phyloP scores from a whole-genome alignment of 495 filamentous ascomycete genomes.

The Delitschia confertaspora region DNA sequence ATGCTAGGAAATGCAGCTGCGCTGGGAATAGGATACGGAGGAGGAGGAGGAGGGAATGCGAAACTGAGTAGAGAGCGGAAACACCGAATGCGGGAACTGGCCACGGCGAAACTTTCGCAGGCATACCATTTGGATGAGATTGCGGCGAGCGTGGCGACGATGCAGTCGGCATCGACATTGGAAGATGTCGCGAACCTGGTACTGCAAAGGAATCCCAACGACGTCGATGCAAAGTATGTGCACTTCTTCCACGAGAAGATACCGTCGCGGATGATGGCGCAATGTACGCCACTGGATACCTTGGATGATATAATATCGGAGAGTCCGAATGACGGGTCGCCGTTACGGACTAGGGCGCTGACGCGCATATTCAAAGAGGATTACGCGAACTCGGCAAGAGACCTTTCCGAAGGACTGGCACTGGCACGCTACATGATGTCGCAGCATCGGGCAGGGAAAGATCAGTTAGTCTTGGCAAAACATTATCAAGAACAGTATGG shows the following conservation, averaged over 20 bases:
- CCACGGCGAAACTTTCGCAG: conserved; percentile 62
- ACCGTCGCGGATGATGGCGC: conserved; percentile 62
- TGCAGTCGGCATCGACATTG: conserved; percentile 69
- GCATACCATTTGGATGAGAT: conserved; percentile 75
- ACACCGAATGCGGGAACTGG: conserved; percentile 66
- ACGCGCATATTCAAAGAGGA: conserved; percentile 71
- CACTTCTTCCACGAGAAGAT: conserved; percentile 88
- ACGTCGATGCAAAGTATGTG: conserved; percentile 68
- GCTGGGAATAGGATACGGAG: conserved; percentile 52
- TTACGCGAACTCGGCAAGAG: conserved; percentile 53
- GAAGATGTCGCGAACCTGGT: conserved; percentile 72
- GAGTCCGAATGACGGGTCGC: conserved; percentile 53
- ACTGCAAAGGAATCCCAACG: conserved; percentile 51
- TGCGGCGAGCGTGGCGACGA: conserved; percentile 68
- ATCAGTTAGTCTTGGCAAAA: conserved; percentile 41
- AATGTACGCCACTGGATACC: conserved; percentile 56
- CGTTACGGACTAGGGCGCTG: conserved; percentile 59
- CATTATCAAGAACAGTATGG: conserved; percentile 38
- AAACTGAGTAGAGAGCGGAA: conserved; percentile 65
- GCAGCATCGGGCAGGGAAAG: conserved; percentile 38
- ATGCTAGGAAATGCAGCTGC: conserved; percentile 45
- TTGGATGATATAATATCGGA: conserved; percentile 58
- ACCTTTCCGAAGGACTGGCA: conserved; percentile 57
- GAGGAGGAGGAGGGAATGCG: conserved; percentile 47
- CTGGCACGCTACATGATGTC: conserved; percentile 46